Conservation (phyloP, 2,329 filamentous ascomycete genomes). For the Alternaria sp. region DNA sequence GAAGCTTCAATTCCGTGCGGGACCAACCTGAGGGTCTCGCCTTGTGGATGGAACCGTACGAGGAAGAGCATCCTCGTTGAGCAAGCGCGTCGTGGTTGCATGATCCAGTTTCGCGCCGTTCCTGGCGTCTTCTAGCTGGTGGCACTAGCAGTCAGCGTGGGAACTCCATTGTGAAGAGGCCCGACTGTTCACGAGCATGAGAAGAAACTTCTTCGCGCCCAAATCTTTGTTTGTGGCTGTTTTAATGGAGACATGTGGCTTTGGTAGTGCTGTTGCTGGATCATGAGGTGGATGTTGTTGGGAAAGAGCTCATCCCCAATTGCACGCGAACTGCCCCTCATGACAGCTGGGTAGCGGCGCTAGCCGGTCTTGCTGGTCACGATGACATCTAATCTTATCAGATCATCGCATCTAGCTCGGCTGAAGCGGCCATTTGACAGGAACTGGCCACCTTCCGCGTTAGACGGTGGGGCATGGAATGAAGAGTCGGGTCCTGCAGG, state of each 20-base stretch:
- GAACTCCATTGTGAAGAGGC: not conserved
- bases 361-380: constrained; percentile 2
- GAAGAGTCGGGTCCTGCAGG: not conserved
- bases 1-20: constrained; percentile 8
- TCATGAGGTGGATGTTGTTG: not conserved
- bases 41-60: constrained; percentile 3
- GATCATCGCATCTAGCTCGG: constrained; percentile 12
- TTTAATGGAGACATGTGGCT: not conserved
- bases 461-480: not conserved
- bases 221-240: not conserved
- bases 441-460: not conserved
- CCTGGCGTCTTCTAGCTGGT: not conserved
- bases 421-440: not conserved
- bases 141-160: not conserved
- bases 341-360: not conserved
- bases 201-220: not conserved
- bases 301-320: not conserved
- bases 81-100: constrained; percentile 1
- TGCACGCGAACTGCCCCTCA: not conserved
- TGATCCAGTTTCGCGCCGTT: not conserved
- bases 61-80: not conserved
- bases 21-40: not conserved
- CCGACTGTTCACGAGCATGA: not conserved
- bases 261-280: not conserved
- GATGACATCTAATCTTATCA: constrained; percentile 22